phyloP scores from a whole-genome alignment of 139 green algal species.

The Medakamo hakoo region DNA sequence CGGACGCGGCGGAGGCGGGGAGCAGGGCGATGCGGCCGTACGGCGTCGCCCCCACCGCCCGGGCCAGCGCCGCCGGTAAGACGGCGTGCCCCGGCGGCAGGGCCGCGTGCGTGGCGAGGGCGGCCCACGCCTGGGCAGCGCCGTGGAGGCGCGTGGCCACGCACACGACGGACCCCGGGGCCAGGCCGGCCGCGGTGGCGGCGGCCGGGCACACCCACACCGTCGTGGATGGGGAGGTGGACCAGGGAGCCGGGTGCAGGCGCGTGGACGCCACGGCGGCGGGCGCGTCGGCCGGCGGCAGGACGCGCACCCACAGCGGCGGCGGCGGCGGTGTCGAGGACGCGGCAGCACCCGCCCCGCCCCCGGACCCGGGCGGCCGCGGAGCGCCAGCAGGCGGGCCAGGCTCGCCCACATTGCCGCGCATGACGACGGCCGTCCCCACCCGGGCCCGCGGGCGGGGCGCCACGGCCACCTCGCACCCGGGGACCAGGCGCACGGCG shows the following conservation, averaged over 20 bases:
- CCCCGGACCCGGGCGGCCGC: neutral
- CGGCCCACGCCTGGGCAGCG: neutral
- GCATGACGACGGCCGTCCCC: too few species aligned
- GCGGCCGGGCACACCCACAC: conserved; percentile 9
- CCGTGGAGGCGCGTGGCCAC: neutral
- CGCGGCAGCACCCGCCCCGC: too few species aligned
- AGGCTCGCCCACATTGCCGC: too few species aligned
- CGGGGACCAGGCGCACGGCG: conserved; percentile 35
- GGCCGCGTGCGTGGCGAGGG: conserved; percentile 4
- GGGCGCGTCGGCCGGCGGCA: neutral
- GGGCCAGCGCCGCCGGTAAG: neutral
- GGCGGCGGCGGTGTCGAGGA: conserved; percentile 1
- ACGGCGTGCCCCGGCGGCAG: conserved; percentile 8
- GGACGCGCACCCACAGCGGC: neutral
- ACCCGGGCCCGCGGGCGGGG: conserved; percentile 29
- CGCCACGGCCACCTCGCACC: conserved; percentile 52
- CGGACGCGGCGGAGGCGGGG: conserved; percentile 3
- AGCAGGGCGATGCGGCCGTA: conserved; percentile 6
- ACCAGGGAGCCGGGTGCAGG: neutral
- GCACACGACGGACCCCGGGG: conserved; percentile 3
- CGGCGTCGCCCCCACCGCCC: conserved; percentile 2
- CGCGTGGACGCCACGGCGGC: conserved; percentile 1
- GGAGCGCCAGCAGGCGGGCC: conserved; percentile 1
- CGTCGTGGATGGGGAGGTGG: neutral
- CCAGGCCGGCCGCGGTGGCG: conserved; percentile 4